Conservation (phyloP, 176 grass and related monocot species). For the Alloteropsis semialata region DNA sequence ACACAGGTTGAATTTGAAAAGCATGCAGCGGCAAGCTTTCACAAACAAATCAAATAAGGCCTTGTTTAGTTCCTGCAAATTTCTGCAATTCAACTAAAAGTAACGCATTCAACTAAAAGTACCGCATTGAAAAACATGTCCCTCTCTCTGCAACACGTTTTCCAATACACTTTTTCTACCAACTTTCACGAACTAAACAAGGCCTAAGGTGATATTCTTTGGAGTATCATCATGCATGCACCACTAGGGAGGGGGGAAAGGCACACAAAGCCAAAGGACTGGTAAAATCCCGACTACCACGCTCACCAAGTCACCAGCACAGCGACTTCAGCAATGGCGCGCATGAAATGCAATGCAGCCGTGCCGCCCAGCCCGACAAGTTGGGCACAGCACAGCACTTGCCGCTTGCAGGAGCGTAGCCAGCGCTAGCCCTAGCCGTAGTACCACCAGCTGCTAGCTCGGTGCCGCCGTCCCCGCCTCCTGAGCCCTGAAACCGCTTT, state of each 20-base stretch:
- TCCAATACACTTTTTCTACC: too few species aligned
- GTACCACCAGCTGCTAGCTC: background rate
- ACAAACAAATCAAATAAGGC: background rate
- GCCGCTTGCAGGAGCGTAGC: background rate
- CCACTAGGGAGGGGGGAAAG: too few species aligned
- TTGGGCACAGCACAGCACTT: background rate
- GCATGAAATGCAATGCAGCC: background rate
- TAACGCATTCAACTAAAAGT: too few species aligned
- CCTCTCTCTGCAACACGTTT: too few species aligned
- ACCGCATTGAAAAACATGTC: too few species aligned
- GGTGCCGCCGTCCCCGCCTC: background rate
- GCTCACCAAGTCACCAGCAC: background rate
- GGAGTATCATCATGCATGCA: too few species aligned
- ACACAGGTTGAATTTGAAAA: too few species aligned
- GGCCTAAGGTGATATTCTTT: background rate
- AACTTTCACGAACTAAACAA: too few species aligned
- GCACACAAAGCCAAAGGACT: too few species aligned
- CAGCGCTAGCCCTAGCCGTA: background rate
- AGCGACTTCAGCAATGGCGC: background rate
- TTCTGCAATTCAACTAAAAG: too few species aligned
- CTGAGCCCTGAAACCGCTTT: slow-evolving; percentile 7
- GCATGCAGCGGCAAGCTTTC: too few species aligned
- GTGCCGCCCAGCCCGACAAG: background rate
- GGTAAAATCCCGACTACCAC: background rate
- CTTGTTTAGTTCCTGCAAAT: too few species aligned